Percentiles rank a stretch among this genome's conserved stretches.
These are phyloP conservation scores for Phytopythium helicoides DNA, from an alignment of 352 stramenopile species.

Conservation along the genomic window DNA sequence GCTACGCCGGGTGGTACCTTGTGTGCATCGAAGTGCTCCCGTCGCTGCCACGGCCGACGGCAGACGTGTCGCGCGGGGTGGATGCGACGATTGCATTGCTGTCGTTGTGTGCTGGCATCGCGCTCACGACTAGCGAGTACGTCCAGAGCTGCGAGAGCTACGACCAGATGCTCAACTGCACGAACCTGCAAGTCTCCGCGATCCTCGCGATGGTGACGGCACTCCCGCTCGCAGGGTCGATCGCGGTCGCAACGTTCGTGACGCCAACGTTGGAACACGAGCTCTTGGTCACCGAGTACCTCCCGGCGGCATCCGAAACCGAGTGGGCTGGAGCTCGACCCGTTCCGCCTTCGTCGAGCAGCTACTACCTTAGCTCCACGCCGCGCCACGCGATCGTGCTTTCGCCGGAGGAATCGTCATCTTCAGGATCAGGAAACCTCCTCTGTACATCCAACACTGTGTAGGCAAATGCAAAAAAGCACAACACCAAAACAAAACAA, in stretches of 20 bases:
- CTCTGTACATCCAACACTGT: no score
- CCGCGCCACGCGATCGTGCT: slow-evolving; percentile 1
- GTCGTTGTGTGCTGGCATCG: slow-evolving; percentile 23
- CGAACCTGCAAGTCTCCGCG: slow-evolving; percentile 31
- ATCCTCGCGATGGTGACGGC: slow-evolving; percentile 34
- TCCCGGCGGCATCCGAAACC: no score
- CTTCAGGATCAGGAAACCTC: no score
- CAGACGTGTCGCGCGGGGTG: slow-evolving; percentile 19
- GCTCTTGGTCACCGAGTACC: neutral
- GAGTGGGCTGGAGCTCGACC: neutral
- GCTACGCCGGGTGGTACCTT: slow-evolving; percentile 22
- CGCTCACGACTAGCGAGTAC: slow-evolving; percentile 24
- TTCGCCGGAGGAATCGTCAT: neutral
- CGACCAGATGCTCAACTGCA: slow-evolving; percentile 27
- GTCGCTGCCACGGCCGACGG: slow-evolving; percentile 22
- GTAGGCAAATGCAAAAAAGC: no score
- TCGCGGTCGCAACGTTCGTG: slow-evolving; percentile 31
- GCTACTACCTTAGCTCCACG: neutral
- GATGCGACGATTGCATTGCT: slow-evolving; percentile 27
- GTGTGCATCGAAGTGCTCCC: slow-evolving; percentile 28
- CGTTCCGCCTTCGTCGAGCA: neutral
- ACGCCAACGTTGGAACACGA: slow-evolving; percentile 3
- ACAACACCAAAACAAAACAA: no score
- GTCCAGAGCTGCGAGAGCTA: slow-evolving; percentile 31
- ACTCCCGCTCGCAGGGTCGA: slow-evolving; percentile 23